Evolutionary conservation across 2,329 filamentous ascomycete species (phyloP).

Genomic region (Colletotrichum eremochloae): DNA sequence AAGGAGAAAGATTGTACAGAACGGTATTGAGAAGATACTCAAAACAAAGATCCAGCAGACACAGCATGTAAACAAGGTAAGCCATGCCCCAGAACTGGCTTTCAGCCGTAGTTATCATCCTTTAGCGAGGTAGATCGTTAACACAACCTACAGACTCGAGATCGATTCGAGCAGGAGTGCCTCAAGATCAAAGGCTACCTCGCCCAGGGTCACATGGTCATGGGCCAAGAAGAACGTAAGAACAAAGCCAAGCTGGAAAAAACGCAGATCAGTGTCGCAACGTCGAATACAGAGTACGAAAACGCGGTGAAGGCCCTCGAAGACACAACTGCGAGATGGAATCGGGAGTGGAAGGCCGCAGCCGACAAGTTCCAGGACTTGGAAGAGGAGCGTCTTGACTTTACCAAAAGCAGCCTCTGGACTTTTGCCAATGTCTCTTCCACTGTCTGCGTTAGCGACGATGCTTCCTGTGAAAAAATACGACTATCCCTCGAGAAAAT

Average conservation of each 20-base stretch:
- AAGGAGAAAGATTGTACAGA: conserved; percentile 94
- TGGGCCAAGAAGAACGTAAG: conserved; percentile 98
- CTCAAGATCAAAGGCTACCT: conserved; percentile 98
- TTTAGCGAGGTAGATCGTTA: conserved; percentile 23
- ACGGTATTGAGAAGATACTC: conserved; percentile 91
- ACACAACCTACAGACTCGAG: conserved; percentile 73
- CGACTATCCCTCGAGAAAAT: conserved; percentile 92
- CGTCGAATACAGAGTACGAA: conserved; percentile 94
- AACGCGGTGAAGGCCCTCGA: conserved; percentile 92
- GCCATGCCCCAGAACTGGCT: conserved; percentile 43
- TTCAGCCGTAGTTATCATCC: background rate
- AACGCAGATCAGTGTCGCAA: conserved; percentile 94
- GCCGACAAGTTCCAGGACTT: conserved; percentile 99
- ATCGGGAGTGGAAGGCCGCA: conserved; percentile 97
- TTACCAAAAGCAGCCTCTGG: conserved; percentile 98
- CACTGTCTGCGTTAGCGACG: conserved; percentile 97
- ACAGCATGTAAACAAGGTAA: conserved; percentile 88
- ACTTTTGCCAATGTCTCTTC: conserved; percentile 97
- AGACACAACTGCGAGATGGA: conserved; percentile 96
- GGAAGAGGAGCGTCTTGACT: conserved; percentile 96
- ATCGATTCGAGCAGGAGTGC: conserved; percentile 97
- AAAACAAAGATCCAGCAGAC: conserved; percentile 96
- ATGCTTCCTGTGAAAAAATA: conserved; percentile 96
- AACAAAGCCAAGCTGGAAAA: conserved; percentile 99
- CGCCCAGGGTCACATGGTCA: conserved; percentile 99